These are phyloP conservation scores for Torrubiellomyces zombiae DNA, from an alignment of 2,329 filamentous ascomycete genomes.

Conservation along the genomic window DNA sequence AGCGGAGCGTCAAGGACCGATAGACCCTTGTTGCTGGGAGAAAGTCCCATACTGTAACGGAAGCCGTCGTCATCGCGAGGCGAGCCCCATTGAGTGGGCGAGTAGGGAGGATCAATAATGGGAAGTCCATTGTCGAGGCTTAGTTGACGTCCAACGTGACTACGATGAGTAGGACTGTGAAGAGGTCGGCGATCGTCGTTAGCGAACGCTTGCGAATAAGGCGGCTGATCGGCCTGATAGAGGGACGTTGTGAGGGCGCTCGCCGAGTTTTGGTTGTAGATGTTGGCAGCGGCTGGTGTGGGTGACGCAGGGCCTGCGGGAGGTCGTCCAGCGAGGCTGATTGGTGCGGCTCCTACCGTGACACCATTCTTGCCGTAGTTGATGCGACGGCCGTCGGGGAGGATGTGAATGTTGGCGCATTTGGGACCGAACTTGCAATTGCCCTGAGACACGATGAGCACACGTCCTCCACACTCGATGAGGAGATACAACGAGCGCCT, in stretches of 20 bases:
- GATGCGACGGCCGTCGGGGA: slow-evolving; percentile 82
- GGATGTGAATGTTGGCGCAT: slow-evolving; percentile 90
- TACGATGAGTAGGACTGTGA: slow-evolving; percentile 10
- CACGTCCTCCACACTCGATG: too few species aligned
- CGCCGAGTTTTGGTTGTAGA: slow-evolving; percentile 41
- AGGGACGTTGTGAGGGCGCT: slow-evolving; percentile 47
- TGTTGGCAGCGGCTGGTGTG: slow-evolving; percentile 17
- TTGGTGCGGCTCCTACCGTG: slow-evolving; percentile 40
- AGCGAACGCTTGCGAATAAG: slow-evolving; percentile 21
- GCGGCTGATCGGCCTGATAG: slow-evolving; percentile 26
- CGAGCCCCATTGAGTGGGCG: slow-evolving; percentile 59
- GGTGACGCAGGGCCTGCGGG: slow-evolving; percentile 25
- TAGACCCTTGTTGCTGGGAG: slow-evolving; percentile 56
- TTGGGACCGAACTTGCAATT: slow-evolving; percentile 99
- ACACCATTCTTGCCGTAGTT: slow-evolving; percentile 60
- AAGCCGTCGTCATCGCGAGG: slow-evolving; percentile 51
- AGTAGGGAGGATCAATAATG: slow-evolving; percentile 41
- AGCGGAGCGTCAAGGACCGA: slow-evolving; percentile 87
- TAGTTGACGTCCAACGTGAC: slow-evolving; percentile 29
- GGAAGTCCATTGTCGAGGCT: slow-evolving; percentile 39
- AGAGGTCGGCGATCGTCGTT: slow-evolving; percentile 20
- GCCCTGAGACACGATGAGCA: slow-evolving; percentile 44
- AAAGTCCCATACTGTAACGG: slow-evolving; percentile 56
- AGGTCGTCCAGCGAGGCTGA: slow-evolving; percentile 51
- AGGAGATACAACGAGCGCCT: too few species aligned